Evolutionary conservation across 148 eudicot genomes (phyloP).

Genomic region (Pharnaceum exiguum): DNA sequence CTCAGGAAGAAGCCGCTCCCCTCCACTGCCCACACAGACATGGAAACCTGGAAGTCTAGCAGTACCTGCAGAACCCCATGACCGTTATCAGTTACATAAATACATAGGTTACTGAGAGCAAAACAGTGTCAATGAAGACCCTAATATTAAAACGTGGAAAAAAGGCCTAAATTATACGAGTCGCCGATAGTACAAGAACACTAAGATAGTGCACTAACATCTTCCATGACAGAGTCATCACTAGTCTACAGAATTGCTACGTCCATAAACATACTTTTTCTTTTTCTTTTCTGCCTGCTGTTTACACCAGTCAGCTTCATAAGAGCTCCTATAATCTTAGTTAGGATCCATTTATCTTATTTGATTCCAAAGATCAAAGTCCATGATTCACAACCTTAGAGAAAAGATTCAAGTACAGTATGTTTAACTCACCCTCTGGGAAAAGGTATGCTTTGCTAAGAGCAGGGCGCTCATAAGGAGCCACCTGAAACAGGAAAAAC

Average conservation of each 20-base stretch:
- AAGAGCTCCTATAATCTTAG: no score
- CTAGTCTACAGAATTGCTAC: no score
- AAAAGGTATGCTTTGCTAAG: slow-evolving; percentile 95
- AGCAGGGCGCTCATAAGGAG: slow-evolving; percentile 99
- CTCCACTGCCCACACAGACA: slow-evolving; percentile 94
- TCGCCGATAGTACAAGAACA: no score
- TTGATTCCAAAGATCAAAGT: background rate
- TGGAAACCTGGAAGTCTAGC: slow-evolving; percentile 99
- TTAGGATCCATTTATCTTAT: no score
- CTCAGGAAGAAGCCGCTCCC: slow-evolving; percentile 86
- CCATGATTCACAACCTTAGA: background rate
- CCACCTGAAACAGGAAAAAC: slow-evolving; percentile 51
- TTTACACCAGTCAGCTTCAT: no score
- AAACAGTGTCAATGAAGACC: background rate
- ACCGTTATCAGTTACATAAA: background rate
- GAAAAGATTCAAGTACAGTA: background rate
- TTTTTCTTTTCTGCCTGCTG: no score
- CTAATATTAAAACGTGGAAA: no score
- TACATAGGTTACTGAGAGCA: no score
- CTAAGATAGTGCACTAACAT: no score
- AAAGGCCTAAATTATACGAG: no score
- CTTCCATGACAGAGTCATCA: no score
- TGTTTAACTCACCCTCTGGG: slow-evolving; percentile 70
- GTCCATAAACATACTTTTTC: no score
- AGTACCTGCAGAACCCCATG: slow-evolving; percentile 55